Evolutionary conservation across 2,329 filamentous ascomycete species (phyloP).

Genomic region (Fusarium tjaetaba): DNA sequence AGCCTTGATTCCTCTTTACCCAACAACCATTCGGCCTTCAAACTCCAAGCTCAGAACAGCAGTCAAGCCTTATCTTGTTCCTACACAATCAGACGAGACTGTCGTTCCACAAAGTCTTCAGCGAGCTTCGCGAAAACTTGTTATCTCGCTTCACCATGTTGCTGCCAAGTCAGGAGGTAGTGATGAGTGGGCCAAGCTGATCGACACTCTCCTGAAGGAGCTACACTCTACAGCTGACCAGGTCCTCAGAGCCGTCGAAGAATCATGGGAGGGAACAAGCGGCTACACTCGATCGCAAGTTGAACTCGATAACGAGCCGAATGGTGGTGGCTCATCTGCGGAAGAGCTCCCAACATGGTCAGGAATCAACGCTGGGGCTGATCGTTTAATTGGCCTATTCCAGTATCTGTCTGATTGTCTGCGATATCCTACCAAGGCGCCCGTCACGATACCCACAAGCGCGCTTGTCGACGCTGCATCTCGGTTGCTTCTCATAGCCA

Average conservation of each 20-base stretch:
- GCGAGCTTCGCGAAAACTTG: conserved; percentile 69
- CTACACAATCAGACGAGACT: conserved; percentile 64
- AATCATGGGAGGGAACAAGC: conserved; percentile 80
- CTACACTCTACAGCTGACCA: conserved; percentile 79
- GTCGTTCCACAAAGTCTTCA: conserved; percentile 64
- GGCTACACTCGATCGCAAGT: conserved; percentile 57
- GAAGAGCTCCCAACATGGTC: conserved; percentile 75
- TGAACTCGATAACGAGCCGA: conserved; percentile 57
- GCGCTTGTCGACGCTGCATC: conserved; percentile 74
- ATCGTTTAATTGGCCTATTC: conserved; percentile 74
- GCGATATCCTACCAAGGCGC: conserved; percentile 68
- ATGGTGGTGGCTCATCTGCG: conserved; percentile 56
- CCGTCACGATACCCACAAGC: conserved; percentile 74
- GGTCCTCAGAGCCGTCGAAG: conserved; percentile 80
- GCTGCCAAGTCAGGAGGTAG: conserved; percentile 80
- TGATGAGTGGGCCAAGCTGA: conserved; percentile 80
- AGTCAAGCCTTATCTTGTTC: conserved; percentile 69
- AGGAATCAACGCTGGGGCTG: conserved; percentile 77
- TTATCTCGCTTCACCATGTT: conserved; percentile 79
- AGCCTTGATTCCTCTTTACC: conserved; percentile 79
- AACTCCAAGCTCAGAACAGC: conserved; percentile 73
- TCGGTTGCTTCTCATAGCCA: conserved; percentile 74
- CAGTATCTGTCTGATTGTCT: conserved; percentile 72
- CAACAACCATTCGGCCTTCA: conserved; percentile 83
- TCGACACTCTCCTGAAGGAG: conserved; percentile 69